Evolutionary conservation across 1,139 yeast species (phyloP).

Genomic region (Kodamaea sp.): DNA sequence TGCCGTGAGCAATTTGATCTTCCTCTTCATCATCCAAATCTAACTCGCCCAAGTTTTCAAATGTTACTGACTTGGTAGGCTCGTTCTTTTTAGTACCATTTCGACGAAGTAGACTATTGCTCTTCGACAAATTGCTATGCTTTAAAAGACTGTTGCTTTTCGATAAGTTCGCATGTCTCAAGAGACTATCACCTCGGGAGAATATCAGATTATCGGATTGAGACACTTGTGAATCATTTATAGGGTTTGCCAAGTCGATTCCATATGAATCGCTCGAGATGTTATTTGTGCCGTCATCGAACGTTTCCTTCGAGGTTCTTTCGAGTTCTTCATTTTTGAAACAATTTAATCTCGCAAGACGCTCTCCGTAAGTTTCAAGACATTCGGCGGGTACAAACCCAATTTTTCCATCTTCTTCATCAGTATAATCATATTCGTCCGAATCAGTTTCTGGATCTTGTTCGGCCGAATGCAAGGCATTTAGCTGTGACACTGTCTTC

Average conservation of each 20-base stretch:
- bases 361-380: slow-evolving; percentile 85
- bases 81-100: slow-evolving; percentile 12
- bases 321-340: slow-evolving; percentile 85
- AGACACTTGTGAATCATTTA: slow-evolving; percentile 11
- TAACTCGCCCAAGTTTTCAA: slow-evolving; percentile 37
- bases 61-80: slow-evolving; percentile 40
- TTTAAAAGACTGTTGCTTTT: slow-evolving; percentile 8
- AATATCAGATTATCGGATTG: slow-evolving; percentile 6
- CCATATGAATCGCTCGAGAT: neutral
- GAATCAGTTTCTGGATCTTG: slow-evolving; percentile 1
- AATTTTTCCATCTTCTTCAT: slow-evolving; percentile 61
- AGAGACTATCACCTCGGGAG: slow-evolving; percentile 7
- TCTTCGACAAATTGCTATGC: slow-evolving; percentile 8
- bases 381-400: slow-evolving; percentile 98
- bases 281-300: neutral
- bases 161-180: slow-evolving; percentile 1
- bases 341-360: slow-evolving; percentile 88
- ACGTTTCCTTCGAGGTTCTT: slow-evolving; percentile 26
- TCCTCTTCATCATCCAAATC: slow-evolving; percentile 26
- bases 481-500: neutral
- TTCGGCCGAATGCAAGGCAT: neutral
- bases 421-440: slow-evolving; percentile 25
- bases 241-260: slow-evolving; percentile 15
- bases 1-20: slow-evolving; percentile 24
- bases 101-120: slow-evolving; percentile 12